Conservation (phyloP, 495 filamentous ascomycete species). For the Penicillium malachiteum region DNA sequence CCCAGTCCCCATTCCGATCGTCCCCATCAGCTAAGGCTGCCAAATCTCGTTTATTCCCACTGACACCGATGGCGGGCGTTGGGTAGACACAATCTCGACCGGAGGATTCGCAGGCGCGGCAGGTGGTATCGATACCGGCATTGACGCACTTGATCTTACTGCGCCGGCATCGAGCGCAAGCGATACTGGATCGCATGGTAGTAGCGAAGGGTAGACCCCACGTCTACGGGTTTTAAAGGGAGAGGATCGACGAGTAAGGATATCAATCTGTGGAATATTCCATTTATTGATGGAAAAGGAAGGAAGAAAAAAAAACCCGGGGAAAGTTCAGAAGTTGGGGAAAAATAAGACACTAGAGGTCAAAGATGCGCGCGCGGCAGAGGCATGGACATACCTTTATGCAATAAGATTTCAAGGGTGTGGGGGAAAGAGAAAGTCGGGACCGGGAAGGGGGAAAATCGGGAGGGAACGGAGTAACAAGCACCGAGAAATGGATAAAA, state of each 20-base stretch:
- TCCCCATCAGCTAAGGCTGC: slow-evolving; percentile 47
- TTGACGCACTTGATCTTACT: slow-evolving; percentile 88
- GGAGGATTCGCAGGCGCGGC: slow-evolving; percentile 73
- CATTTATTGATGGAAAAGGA: slow-evolving; percentile 2
- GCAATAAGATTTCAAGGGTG: slow-evolving; percentile 27
- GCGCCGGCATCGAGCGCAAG: slow-evolving; percentile 73
- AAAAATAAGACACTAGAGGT: too few species aligned
- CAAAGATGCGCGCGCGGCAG: background rate
- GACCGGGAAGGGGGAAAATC: slow-evolving; percentile 30
- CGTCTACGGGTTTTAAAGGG: slow-evolving; percentile 1
- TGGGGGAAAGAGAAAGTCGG: slow-evolving; percentile 37
- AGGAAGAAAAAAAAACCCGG: background rate
- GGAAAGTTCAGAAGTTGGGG: background rate
- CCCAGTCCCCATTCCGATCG: slow-evolving; percentile 55
- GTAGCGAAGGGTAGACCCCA: slow-evolving; percentile 20
- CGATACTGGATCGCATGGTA: slow-evolving; percentile 74
- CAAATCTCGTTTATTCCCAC: slow-evolving; percentile 58
- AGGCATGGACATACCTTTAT: background rate
- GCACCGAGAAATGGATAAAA: too few species aligned
- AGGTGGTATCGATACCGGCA: slow-evolving; percentile 68
- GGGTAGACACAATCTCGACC: slow-evolving; percentile 78
- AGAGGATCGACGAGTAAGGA: background rate
- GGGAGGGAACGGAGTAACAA: slow-evolving; percentile 25
- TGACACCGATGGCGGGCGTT: slow-evolving; percentile 56
- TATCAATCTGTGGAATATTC: slow-evolving; percentile 4